Evolutionary conservation across 225 moss, liverwort and hornwort genomes (phyloP).

Genomic region (Climacium dendroides): DNA sequence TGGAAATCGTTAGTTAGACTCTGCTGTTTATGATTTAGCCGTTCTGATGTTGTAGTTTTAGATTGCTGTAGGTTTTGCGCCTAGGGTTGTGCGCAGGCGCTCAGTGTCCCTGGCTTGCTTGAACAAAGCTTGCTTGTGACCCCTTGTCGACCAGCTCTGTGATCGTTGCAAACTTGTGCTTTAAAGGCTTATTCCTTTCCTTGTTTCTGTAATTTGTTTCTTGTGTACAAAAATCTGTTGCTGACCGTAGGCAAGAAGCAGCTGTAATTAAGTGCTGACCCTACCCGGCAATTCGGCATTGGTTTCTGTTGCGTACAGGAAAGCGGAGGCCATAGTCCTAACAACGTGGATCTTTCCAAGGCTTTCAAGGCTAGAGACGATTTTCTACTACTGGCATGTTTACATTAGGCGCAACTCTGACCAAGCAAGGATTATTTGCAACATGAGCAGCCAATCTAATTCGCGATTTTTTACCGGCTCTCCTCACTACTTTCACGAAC

Average conservation of each 20-base stretch:
- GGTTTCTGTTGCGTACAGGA: background rate
- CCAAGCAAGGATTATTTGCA: background rate
- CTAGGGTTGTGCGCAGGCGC: background rate
- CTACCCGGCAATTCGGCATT: too few relatives aligned
- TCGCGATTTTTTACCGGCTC: too few relatives aligned
- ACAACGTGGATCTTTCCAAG: too few relatives aligned
- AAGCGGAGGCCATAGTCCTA: background rate
- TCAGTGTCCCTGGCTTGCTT: too few relatives aligned
- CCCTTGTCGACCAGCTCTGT: too few relatives aligned
- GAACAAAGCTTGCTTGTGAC: too few relatives aligned
- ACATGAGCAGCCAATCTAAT: too few relatives aligned
- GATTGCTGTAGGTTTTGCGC: background rate
- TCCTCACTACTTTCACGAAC: too few relatives aligned
- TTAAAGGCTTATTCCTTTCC: too few relatives aligned
- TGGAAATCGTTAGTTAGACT: background rate
- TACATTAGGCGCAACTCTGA: background rate
- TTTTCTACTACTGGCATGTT: too few relatives aligned
- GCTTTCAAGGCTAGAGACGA: background rate
- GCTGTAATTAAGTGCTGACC: background rate
- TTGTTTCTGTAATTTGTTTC: too few relatives aligned
- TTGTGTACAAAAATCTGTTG: background rate
- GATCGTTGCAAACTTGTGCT: too few relatives aligned
- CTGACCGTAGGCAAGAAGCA: background rate
- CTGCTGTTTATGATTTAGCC: background rate
- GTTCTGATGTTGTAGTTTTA: background rate